These are phyloP conservation scores for Podospora fimiseda DNA, from an alignment of 495 filamentous ascomycete genomes.

Conservation along the genomic window DNA sequence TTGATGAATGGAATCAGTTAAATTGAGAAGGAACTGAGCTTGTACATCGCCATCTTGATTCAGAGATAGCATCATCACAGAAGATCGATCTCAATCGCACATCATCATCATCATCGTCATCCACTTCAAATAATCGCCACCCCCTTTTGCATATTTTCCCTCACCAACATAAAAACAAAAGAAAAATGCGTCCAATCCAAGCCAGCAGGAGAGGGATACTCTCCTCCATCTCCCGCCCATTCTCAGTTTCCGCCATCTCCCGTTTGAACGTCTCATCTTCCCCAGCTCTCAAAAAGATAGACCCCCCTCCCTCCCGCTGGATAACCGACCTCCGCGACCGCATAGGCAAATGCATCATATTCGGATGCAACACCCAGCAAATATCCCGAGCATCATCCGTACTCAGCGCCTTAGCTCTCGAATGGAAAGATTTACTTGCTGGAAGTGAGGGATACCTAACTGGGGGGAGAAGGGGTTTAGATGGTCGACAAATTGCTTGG, in stretches of 20 bases:
- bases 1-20: background rate
- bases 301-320: slow-evolving; percentile 53
- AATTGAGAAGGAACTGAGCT: background rate
- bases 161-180: too few species aligned
- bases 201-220: background rate
- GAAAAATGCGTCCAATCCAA: too few species aligned
- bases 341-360: slow-evolving; percentile 77
- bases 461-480: slow-evolving; percentile 57
- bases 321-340: slow-evolving; percentile 65
- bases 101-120: too few species aligned
- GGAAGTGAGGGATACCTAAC: slow-evolving; percentile 80
- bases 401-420: slow-evolving; percentile 52
- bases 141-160: too few species aligned
- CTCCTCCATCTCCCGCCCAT: background rate
- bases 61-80: too few species aligned
- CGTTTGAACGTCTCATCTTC: background rate
- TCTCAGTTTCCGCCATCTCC: background rate
- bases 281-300: slow-evolving; percentile 7
- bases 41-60: too few species aligned
- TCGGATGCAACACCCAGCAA: slow-evolving; percentile 61
- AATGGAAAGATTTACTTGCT: slow-evolving; percentile 74
- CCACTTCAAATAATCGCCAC: too few species aligned
- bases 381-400: slow-evolving; percentile 54
- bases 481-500: slow-evolving; percentile 73
- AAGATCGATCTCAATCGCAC: too few species aligned